These are phyloP conservation scores for Hordeum marinum DNA, from an alignment of 176 grass and related monocot species.

Conservation along the genomic window DNA sequence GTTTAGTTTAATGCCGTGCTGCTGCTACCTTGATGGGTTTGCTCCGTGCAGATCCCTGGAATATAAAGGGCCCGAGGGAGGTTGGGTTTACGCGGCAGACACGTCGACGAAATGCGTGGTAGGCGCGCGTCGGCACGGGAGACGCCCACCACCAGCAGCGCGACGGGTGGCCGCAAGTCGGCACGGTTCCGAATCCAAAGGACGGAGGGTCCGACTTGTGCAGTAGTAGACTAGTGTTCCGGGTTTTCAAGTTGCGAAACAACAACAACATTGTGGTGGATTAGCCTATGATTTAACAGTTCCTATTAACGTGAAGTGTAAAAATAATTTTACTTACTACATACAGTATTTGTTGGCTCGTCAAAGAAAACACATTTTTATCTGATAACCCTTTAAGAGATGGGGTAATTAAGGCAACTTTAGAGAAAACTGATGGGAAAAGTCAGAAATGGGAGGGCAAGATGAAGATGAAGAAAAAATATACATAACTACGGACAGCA, in stretches of 20 bases:
- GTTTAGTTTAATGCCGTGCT: not conserved
- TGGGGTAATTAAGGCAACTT: too few species aligned
- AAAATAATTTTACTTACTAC: too few species aligned
- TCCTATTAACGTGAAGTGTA: too few species aligned
- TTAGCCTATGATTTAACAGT: too few species aligned
- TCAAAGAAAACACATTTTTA: too few species aligned
- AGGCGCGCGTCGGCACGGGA: conserved; percentile 1
- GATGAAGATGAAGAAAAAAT: too few species aligned
- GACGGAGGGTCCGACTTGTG: not conserved
- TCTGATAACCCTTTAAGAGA: too few species aligned
- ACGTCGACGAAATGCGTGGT: conserved; percentile 7
- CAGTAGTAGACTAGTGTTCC: not conserved
- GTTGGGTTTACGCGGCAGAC: not conserved
- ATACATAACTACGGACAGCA: too few species aligned
- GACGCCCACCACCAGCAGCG: not conserved
- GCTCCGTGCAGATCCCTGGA: not conserved
- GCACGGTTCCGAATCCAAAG: not conserved
- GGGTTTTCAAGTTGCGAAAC: not conserved
- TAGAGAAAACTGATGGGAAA: too few species aligned
- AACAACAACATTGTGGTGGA: too few species aligned
- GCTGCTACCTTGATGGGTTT: not conserved
- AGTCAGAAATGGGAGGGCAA: too few species aligned
- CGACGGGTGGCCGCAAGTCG: not conserved
- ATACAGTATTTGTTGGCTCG: too few species aligned
- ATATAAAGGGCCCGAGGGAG: not conserved